Evolutionary conservation across 306 rosid genomes (phyloP).

Genomic region (Ceratonia siliqua): DNA sequence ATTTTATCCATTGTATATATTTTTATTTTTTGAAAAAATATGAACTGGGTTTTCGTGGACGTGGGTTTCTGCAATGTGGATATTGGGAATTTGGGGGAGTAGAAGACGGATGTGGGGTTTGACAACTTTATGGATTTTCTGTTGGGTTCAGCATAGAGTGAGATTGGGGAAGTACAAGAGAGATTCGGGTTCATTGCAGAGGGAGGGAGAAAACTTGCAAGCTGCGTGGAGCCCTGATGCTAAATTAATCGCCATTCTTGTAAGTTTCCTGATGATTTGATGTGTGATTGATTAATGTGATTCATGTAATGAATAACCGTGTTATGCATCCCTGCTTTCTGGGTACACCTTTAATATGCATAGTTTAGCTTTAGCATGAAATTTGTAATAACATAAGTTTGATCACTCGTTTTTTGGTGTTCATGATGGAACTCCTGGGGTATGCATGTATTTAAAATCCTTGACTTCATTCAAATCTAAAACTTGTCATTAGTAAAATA

Average conservation of each 20-base stretch:
- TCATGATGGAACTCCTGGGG: neutral
- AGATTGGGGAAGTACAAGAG: constrained; percentile 93
- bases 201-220: constrained; percentile 91
- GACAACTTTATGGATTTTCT: constrained; percentile 40
- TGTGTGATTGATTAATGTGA: neutral
- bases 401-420: constrained; percentile 9
- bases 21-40: neutral
- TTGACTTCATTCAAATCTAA: no score
- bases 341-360: neutral
- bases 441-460: no score
- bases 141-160: constrained; percentile 75
- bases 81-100: constrained; percentile 27
- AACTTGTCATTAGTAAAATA: no score
- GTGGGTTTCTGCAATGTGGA: constrained; percentile 30
- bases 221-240: constrained; percentile 97
- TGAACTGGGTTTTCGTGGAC: constrained; percentile 37
- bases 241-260: constrained; percentile 81
- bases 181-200: constrained; percentile 71
- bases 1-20: neutral
- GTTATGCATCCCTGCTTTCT: neutral
- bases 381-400: neutral
- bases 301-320: constrained; percentile 8
- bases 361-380: constrained; percentile 10
- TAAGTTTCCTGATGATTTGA: constrained; percentile 41
- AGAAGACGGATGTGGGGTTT: constrained; percentile 33